Conservation (phyloP, 2,329 filamentous ascomycete genomes). For the Dothideomycetes sp. region DNA sequence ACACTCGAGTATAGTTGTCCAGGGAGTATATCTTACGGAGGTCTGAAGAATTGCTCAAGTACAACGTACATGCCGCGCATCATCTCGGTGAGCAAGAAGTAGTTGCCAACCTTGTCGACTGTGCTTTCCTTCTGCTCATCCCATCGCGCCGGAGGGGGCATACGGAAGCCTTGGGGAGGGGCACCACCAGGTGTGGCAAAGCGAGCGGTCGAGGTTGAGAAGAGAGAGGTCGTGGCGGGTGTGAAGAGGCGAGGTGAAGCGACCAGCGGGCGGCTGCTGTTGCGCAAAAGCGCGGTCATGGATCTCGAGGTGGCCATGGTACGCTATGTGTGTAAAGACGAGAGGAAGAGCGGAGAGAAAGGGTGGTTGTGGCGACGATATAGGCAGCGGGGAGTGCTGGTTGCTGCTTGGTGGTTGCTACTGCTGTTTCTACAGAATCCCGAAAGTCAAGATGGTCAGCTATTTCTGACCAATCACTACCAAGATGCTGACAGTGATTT, state of each 20-base stretch:
- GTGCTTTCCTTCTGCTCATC: conserved; percentile 68
- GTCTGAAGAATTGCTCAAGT: conserved; percentile 95
- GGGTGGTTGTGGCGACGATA: conserved; percentile 19
- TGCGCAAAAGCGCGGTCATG: conserved; percentile 39
- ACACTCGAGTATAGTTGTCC: background rate
- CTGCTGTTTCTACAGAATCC: no score
- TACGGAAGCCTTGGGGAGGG: conserved; percentile 71
- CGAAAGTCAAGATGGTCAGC: no score
- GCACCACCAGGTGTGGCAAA: conserved; percentile 62
- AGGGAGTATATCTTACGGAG: conserved; percentile 63
- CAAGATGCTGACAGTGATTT: no score
- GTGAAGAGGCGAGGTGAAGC: conserved; percentile 31
- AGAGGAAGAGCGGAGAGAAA: conserved; percentile 7
- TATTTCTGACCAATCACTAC: no score
- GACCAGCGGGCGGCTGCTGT: conserved; percentile 32
- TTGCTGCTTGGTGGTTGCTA: background rate
- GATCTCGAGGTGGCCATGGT: conserved; percentile 41
- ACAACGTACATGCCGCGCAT: conserved; percentile 95
- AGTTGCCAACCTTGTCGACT: conserved; percentile 78
- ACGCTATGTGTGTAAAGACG: conserved; percentile 18
- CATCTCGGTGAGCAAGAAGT: conserved; percentile 95
- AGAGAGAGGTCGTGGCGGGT: conserved; percentile 45
- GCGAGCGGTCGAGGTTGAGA: conserved; percentile 54
- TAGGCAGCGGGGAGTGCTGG: background rate
- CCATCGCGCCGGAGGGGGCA: conserved; percentile 66